Conservation (phyloP, 305 asterid genomes). For the Solanum hybrid region DNA sequence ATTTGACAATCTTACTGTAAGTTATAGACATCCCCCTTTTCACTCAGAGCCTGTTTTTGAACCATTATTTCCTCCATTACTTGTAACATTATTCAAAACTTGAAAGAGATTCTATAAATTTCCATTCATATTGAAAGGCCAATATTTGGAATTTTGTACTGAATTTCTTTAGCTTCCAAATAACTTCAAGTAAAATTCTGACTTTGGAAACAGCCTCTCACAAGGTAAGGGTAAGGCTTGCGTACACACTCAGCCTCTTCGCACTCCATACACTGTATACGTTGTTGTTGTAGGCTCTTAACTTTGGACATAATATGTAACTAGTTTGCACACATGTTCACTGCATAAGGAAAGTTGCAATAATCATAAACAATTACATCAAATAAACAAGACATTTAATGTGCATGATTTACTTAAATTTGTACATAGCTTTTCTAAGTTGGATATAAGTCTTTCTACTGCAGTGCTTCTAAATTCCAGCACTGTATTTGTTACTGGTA, state of each 20-base stretch:
- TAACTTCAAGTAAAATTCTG: background rate
- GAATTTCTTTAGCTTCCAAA: background rate
- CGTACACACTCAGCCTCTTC: background rate
- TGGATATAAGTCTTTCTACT: background rate
- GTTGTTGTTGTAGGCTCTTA: background rate
- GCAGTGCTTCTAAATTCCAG: background rate
- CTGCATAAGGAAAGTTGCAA: background rate
- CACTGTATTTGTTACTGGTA: background rate
- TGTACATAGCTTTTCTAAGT: background rate
- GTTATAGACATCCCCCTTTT: background rate
- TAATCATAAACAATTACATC: background rate
- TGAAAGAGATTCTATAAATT: background rate
- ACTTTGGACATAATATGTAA: background rate
- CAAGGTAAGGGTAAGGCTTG: background rate
- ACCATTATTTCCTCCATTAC: background rate
- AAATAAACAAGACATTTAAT: background rate
- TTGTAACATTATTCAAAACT: background rate
- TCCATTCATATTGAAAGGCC: background rate
- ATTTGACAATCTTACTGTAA: background rate
- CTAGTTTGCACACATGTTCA: background rate
- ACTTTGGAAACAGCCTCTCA: background rate
- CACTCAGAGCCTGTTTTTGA: background rate
- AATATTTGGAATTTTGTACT: background rate
- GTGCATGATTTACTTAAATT: background rate
- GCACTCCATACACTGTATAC: background rate